A percentile compares a stretch with the other conserved stretches of the same genome.
Evolutionary conservation across 495 filamentous ascomycete species (phyloP).

Genomic region (Penicillium paradoxum): DNA sequence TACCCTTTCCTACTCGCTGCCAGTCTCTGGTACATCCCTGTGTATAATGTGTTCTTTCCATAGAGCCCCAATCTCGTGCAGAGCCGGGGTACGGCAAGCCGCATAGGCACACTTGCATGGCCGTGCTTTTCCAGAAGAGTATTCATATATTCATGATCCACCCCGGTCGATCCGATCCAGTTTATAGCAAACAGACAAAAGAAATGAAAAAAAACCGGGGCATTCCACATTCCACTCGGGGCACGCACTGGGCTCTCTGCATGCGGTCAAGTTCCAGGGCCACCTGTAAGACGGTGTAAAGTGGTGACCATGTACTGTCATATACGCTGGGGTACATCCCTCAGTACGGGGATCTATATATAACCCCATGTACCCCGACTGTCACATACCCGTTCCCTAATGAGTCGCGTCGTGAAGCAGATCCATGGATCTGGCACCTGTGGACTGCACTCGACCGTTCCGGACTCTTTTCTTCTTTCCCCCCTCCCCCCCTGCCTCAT

Average conservation of each 20-base stretch:
- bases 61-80: background rate
- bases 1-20: no score
- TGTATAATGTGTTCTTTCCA: background rate
- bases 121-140: conserved; percentile 16
- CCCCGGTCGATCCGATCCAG: conserved; percentile 4
- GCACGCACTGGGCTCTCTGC: conserved; percentile 30
- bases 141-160: conserved; percentile 6
- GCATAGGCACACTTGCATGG: conserved; percentile 10
- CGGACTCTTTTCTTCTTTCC: conserved; percentile 29
- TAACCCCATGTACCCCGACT: background rate
- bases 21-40: background rate
- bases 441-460: conserved; percentile 23
- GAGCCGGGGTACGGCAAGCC: conserved; percentile 12
- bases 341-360: background rate
- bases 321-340: conserved; percentile 10
- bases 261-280: conserved; percentile 22
- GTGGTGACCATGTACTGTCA: conserved; percentile 12
- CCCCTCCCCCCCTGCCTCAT: conserved; percentile 14
- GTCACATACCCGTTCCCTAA: conserved; percentile 15
- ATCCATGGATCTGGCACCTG: conserved; percentile 32
- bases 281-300: conserved; percentile 14
- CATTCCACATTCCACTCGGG: conserved; percentile 17
- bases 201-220: conserved; percentile 11
- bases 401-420: conserved; percentile 29
- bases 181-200: background rate